phyloP scores from a whole-genome alignment of 768 basidiomycete genomes.

The Tephrocybe sp. region DNA sequence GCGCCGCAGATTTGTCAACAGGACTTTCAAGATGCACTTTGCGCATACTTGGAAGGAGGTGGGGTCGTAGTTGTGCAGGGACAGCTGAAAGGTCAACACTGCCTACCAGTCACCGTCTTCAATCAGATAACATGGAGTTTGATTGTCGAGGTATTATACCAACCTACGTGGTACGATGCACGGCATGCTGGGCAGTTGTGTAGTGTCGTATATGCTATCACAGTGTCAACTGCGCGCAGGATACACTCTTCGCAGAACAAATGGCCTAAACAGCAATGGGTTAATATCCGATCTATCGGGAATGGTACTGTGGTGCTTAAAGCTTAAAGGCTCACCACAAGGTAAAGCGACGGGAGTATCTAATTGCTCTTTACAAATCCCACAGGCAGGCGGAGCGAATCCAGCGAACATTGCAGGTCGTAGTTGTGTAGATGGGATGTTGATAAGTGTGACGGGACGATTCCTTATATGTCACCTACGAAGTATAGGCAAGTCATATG shows the following conservation, averaged over 20 bases:
- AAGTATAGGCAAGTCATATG: background rate
- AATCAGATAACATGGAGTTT: background rate
- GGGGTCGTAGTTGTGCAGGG: constrained; percentile 58
- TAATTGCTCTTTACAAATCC: constrained; percentile 58
- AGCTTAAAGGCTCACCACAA: constrained; percentile 53
- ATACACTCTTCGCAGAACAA: constrained; percentile 66
- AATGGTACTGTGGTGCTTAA: background rate
- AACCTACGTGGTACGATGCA: constrained; percentile 54
- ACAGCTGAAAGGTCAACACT: constrained; percentile 47
- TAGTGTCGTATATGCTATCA: constrained; percentile 43
- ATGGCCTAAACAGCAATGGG: constrained; percentile 43
- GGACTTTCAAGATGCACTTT: constrained; percentile 48
- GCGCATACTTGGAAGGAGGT: constrained; percentile 58
- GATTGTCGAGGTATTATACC: constrained; percentile 13
- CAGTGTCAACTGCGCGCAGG: constrained; percentile 45
- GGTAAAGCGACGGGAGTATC: constrained; percentile 59
- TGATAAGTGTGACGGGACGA: background rate
- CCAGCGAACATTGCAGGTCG: background rate
- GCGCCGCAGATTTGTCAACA: constrained; percentile 11
- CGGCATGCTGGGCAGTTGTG: constrained; percentile 63
- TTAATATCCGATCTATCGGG: constrained; percentile 4
- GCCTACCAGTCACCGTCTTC: constrained; percentile 28
- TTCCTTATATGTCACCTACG: constrained; percentile 11
- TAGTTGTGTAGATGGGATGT: background rate
- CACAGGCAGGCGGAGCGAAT: constrained; percentile 48